These are phyloP conservation scores for Umbilicaria muhlenbergii DNA, from an alignment of 495 filamentous ascomycete species.

Conservation along the genomic window DNA sequence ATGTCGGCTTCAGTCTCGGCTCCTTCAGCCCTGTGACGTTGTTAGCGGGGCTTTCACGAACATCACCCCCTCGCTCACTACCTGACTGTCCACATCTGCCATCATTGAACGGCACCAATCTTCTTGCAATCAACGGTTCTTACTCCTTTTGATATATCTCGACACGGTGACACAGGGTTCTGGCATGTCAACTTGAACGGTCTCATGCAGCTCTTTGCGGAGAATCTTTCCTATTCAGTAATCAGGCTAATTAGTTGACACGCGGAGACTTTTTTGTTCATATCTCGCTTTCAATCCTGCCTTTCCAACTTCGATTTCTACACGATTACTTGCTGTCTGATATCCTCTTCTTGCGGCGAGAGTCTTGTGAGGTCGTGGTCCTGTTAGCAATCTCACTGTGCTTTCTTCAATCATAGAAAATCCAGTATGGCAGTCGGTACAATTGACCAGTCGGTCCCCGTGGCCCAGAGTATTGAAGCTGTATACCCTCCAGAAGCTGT, in stretches of 20 bases:
- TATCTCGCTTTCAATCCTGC: not conserved
- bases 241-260: not conserved
- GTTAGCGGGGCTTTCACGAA: no score
- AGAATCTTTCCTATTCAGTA: not conserved
- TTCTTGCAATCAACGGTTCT: no score
- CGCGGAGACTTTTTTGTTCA: not conserved
- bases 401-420: constrained; percentile 6
- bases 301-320: not conserved
- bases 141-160: no score
- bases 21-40: no score
- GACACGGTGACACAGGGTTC: no score
- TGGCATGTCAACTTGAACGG: no score
- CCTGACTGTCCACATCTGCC: no score
- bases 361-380: not conserved
- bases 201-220: no score
- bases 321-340: not conserved
- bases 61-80: no score
- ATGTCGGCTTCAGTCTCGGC: no score
- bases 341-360: not conserved
- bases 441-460: constrained; percentile 44
- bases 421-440: constrained; percentile 10
- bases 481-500: constrained; percentile 54
- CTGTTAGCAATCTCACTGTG: constrained; percentile 8
- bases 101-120: no score
- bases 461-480: constrained; percentile 40